Percentiles rank a stretch among this genome's conserved stretches.
Conservation (phyloP, 768 basidiomycete genomes). For the Porpolomopsis calyptriformis region DNA sequence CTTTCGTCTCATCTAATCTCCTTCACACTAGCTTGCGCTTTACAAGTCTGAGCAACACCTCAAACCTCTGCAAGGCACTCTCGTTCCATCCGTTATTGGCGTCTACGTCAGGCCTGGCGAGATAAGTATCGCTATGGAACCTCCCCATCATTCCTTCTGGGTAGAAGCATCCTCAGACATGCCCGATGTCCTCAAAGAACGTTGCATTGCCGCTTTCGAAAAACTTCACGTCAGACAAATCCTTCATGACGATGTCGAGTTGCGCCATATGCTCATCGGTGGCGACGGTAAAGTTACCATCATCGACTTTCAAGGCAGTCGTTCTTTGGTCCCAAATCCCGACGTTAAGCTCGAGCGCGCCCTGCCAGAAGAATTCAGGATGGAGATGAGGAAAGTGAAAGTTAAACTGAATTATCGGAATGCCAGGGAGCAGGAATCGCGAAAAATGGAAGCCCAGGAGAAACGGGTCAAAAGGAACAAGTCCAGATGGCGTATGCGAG, state of each 20-base stretch:
- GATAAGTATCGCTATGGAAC: constrained; percentile 38
- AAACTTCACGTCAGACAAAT: constrained; percentile 38
- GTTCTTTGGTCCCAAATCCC: constrained; percentile 16
- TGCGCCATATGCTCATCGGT: constrained; percentile 44
- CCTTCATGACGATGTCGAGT: constrained; percentile 37
- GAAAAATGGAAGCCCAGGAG: background rate
- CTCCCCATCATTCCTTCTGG: constrained; percentile 52
- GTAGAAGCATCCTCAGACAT: constrained; percentile 48
- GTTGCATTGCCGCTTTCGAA: constrained; percentile 39
- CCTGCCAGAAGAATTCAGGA: constrained; percentile 29
- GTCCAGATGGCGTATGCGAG: background rate
- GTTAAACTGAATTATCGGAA: constrained; percentile 38
- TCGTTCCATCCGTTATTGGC: constrained; percentile 44
- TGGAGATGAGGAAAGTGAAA: constrained; percentile 48
- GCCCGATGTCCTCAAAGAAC: constrained; percentile 43
- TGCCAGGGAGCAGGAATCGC: constrained; percentile 15
- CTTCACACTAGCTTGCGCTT: constrained; percentile 34
- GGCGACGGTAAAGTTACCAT: constrained; percentile 43
- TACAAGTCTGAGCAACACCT: constrained; percentile 36
- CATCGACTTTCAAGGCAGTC: constrained; percentile 42
- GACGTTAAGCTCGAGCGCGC: constrained; percentile 27
- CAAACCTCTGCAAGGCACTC: constrained; percentile 38
- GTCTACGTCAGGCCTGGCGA: constrained; percentile 29
- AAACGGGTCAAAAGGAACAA: background rate
- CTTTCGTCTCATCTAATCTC: background rate